Evolutionary conservation across 805 yeast genomes (phyloP).

Genomic region (Lipomyces yamadae): DNA sequence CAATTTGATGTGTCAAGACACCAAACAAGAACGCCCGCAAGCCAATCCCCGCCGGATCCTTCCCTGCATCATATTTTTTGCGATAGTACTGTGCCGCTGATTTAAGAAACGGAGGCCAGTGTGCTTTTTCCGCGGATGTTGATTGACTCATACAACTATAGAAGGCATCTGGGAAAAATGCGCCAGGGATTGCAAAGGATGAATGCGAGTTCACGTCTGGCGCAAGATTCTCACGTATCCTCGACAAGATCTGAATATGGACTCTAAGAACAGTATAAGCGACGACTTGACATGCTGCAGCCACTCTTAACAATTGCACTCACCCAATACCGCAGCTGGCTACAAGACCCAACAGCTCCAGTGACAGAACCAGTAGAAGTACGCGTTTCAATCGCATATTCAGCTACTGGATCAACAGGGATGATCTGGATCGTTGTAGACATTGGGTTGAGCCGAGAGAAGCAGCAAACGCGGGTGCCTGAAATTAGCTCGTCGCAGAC

Average conservation of each 20-base stretch:
- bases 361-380: background rate
- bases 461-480: too few relatives aligned
- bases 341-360: background rate
- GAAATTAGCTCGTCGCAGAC: too few relatives aligned
- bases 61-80: conserved; percentile 41
- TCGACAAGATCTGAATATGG: conserved; percentile 49
- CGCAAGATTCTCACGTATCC: conserved; percentile 47
- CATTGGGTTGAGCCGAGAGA: too few relatives aligned
- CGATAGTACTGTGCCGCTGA: conserved; percentile 54
- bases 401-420: background rate
- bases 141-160: conserved; percentile 61
- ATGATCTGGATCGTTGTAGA: background rate
- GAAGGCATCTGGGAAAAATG: conserved; percentile 72
- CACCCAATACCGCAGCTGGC: conserved; percentile 3
- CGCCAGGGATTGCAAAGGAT: conserved; percentile 56
- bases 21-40: conserved; percentile 65
- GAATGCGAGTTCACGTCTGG: conserved; percentile 43
- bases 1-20: conserved; percentile 62
- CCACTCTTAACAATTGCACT: background rate
- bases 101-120: conserved; percentile 70
- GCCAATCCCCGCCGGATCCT: conserved; percentile 41
- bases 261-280: conserved; percentile 34
- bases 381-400: background rate
- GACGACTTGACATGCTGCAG: background rate
- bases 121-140: conserved; percentile 63